These are phyloP conservation scores for Petasospora fabianii DNA, from an alignment of 1,139 yeast species.

Conservation along the genomic window DNA sequence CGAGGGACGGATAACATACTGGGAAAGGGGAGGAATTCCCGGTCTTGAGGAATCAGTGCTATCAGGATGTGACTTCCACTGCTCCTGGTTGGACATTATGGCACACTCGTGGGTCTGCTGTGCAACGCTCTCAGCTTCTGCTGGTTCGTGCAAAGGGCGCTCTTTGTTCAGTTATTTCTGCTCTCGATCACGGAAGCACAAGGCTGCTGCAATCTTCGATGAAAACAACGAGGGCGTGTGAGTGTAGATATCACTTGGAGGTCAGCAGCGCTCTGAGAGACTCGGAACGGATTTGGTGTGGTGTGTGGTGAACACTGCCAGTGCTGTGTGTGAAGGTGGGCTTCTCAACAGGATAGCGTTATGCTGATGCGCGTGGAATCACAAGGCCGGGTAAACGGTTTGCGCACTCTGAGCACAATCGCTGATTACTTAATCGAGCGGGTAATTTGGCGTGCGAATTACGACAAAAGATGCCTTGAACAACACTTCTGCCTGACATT, in stretches of 20 bases:
- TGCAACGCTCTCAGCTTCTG: not conserved
- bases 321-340: constrained; percentile 1
- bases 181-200: not conserved
- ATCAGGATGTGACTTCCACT: constrained; percentile 14
- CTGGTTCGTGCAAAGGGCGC: not conserved
- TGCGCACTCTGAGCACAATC: not conserved
- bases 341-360: constrained; percentile 3
- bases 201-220: too few relatives aligned
- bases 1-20: constrained; percentile 16
- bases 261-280: not conserved
- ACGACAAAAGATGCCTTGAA: too few relatives aligned
- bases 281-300: not conserved
- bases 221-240: too few relatives aligned
- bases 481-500: too few relatives aligned
- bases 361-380: constrained; percentile 3
- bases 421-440: not conserved
- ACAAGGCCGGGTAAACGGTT: constrained; percentile 1
- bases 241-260: too few relatives aligned
- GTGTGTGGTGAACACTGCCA: not conserved
- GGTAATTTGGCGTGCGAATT: too few relatives aligned
- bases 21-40: constrained; percentile 25
- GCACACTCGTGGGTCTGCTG: not conserved
- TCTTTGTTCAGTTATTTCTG: constrained; percentile 1
- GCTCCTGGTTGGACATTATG: constrained; percentile 13
- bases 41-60: constrained; percentile 12